Base-by-base conservation (phyloP, 306 rosid species). In the Quercus bicolor region DNA sequence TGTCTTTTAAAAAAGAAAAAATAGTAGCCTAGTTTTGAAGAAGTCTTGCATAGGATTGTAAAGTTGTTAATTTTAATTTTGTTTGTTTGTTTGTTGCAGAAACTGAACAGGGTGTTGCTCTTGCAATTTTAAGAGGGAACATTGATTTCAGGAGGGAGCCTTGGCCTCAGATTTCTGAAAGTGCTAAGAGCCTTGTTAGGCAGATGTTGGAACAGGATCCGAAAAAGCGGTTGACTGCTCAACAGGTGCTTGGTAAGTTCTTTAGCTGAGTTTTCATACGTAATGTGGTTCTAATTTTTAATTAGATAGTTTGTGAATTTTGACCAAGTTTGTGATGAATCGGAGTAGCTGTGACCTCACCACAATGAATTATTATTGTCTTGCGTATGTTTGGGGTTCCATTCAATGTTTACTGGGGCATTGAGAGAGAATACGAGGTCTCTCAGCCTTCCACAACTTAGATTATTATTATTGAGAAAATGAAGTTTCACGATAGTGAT, bases 121-220 rank as follows among this genome's bases (percentile, higher is more conserved):
- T 96, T 75, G 98, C 99, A 5, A 96, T 96, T 64, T 86, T 96
- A 86, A 91, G 99, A 76, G 96, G 99, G n/a, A 91, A 88, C 33
- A 84, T 96, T 79, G 99, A 96, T 85, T 96, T 96, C 86, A 96
- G 90, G 88, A 91, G 99, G 88, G 98, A 93, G 68, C 99, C 99
- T 2, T 96, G 99, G 99, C 99, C 99, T 85, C 99, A 91, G 88
- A 91, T 96, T 77, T 96, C 99, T 5, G 97, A 93, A 43, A 85
- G 88, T 88, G 98, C 99, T 15, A 96, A 96, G 88, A 90, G 98
- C 86, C 98, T 96, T 19, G 99, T 96, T 31, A 85, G 92, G 64
- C 96, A 89, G 88, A 93, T 96, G 99, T 82, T 96, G 85, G 91
- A 96, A 69, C 94, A 91, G 0, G 98, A 96, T 83, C 96, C 98